Base-by-base conservation (phyloP, 1,139 yeast genomes). In the Suhomyces maxii region DNA sequence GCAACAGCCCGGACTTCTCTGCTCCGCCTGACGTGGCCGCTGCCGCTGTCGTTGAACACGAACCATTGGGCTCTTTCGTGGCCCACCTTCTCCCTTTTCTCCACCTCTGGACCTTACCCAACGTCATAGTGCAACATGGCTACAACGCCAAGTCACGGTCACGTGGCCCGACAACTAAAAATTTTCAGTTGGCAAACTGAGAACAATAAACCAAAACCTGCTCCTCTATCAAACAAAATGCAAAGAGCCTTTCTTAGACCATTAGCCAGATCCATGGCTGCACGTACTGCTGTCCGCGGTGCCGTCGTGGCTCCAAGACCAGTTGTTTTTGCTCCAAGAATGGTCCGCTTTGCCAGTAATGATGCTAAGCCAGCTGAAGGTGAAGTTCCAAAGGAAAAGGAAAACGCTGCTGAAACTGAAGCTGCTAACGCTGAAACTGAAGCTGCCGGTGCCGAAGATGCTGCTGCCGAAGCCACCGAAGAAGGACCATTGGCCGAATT, bases 401-500 rank as follows among this genome's bases (percentile, higher is more conserved):
- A 28, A 28, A 11, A 2, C 4, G 31, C 31, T 28, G 44, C 49
- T 53, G 36, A 42, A 49, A 39, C 49, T 33, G 41, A 53, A 35
- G 52, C 54, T n/a, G 41, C 54, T 23, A 59, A 60, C 47, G 50
- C 53, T 39, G 44, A 47, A 18, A 56, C 51, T 14, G 49, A 12
- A 58, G 59, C 47, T n/a, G 50, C 53, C 41, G 43, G 36, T 28
- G 31, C 31, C 6, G 7, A 28, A 28, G 31, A 11, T 28, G 31
- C 31, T 11, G 31, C 7, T 28, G 30, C 30, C 30, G 45, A 50
- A 25, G 54, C 49, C 23, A 39, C 48, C 23, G 52, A 47, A 32
- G 53, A 45, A 13, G 46, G 47, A n/a, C 42, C 44, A 8, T 31
- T 40, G 23, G 70, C 66, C 39, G 81, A 78, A 45, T 66, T 84